Conservation (phyloP, 768 basidiomycete genomes). For the Amylocystis lapponica region DNA sequence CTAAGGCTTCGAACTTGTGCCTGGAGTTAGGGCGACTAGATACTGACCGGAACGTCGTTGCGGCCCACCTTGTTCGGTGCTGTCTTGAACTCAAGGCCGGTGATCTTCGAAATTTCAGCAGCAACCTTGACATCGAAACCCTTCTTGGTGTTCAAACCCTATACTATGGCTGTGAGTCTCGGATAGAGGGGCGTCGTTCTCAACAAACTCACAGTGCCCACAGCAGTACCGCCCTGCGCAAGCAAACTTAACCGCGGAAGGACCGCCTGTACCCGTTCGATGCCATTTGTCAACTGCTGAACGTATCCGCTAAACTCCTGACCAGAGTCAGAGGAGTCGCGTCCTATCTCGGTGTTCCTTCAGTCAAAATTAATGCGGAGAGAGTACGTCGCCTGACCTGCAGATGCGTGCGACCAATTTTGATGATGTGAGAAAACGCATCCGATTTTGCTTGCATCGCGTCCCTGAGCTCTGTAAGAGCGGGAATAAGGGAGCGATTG, state of each 20-base stretch:
- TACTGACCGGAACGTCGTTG: neutral
- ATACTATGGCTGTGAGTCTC: neutral
- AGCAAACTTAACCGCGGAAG: slow-evolving; percentile 83
- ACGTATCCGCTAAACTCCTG: slow-evolving; percentile 99
- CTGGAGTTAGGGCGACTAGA: slow-evolving; percentile 65
- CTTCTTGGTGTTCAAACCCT: slow-evolving; percentile 96
- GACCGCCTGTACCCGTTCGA: slow-evolving; percentile 74
- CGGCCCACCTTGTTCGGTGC: slow-evolving; percentile 89
- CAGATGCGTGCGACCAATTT: slow-evolving; percentile 96
- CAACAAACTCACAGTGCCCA: slow-evolving; percentile 73
- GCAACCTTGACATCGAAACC: slow-evolving; percentile 97
- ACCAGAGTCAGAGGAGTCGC: slow-evolving; percentile 93
- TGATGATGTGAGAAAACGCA: slow-evolving; percentile 87
- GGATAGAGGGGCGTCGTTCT: neutral
- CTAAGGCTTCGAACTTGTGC: slow-evolving; percentile 96
- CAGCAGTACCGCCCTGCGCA: slow-evolving; percentile 97
- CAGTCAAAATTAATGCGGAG: neutral
- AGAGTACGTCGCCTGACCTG: slow-evolving; percentile 41
- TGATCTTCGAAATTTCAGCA: slow-evolving; percentile 83
- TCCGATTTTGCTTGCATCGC: slow-evolving; percentile 80
- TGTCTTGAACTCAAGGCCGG: slow-evolving; percentile 88
- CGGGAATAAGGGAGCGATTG: slow-evolving; percentile 72
- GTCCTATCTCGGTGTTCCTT: slow-evolving; percentile 47
- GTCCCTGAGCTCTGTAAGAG: slow-evolving; percentile 75
- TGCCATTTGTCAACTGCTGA: slow-evolving; percentile 87